Percentiles rank a stretch among this genome's conserved stretches.
phyloP scores from a whole-genome alignment of 768 basidiomycete species.

The Boletus bicolor region DNA sequence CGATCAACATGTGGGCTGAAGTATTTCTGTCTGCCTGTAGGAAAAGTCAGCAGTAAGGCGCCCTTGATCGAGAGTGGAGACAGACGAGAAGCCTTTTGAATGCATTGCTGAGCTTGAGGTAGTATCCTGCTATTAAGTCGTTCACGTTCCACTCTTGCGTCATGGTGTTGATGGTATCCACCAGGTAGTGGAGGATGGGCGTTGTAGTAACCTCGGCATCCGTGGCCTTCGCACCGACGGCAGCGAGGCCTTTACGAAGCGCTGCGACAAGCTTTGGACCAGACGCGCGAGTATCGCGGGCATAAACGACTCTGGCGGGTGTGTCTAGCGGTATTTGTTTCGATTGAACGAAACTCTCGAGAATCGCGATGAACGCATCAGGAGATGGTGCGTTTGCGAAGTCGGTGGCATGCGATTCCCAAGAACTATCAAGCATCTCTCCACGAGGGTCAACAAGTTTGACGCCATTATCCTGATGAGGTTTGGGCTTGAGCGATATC shows the following conservation, averaged over 20 bases:
- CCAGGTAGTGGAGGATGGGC: constrained; percentile 93
- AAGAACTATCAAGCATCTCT: constrained; percentile 93
- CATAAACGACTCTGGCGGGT: constrained; percentile 84
- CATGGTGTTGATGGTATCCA: constrained; percentile 84
- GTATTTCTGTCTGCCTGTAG: constrained; percentile 54
- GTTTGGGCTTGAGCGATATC: not conserved
- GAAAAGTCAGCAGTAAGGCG: constrained; percentile 5
- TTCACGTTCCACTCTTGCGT: constrained; percentile 76
- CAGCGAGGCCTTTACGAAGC: constrained; percentile 78
- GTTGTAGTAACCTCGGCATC: constrained; percentile 89
- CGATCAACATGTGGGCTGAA: constrained; percentile 67
- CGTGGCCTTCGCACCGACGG: constrained; percentile 62
- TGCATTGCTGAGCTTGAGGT: constrained; percentile 71
- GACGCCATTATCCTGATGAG: constrained; percentile 89
- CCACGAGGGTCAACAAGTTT: constrained; percentile 97
- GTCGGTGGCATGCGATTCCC: constrained; percentile 85
- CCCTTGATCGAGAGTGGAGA: constrained; percentile 12
- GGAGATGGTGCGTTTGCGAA: constrained; percentile 82
- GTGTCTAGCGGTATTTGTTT: constrained; percentile 75
- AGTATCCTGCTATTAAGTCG: constrained; percentile 81
- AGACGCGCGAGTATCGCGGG: constrained; percentile 89
- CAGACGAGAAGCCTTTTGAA: constrained; percentile 87
- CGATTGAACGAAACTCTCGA: constrained; percentile 58
- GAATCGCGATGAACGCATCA: constrained; percentile 63
- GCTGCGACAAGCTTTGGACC: constrained; percentile 73